phyloP scores from a whole-genome alignment of 345 rosid species.

The Lepidium africanum region DNA sequence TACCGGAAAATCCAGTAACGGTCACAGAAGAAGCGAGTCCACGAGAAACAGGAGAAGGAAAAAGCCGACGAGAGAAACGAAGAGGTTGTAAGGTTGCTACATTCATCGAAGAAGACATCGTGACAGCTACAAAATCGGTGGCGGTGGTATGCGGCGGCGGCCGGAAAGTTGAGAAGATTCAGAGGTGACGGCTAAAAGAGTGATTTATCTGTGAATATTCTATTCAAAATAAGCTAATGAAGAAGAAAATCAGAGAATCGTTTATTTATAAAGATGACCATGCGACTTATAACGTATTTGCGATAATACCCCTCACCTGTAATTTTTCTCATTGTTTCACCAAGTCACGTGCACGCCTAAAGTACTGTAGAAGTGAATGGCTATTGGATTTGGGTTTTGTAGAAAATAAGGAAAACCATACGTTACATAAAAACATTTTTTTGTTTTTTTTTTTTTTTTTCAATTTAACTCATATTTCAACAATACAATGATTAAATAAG shows the following conservation, averaged over 20 bases:
- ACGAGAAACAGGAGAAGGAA: slow-evolving; percentile 3
- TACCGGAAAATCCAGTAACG: slow-evolving; percentile 15
- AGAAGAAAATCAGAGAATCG: neutral
- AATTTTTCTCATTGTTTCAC: neutral
- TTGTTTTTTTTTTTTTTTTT: too few species aligned
- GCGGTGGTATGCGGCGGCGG: neutral
- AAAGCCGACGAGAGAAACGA: slow-evolving; percentile 22
- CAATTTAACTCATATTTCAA: too few species aligned
- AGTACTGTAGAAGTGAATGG: neutral
- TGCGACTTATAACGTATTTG: neutral
- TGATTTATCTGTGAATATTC: neutral
- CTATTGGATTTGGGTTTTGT: neutral
- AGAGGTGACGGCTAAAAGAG: slow-evolving; percentile 22
- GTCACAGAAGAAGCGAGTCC: slow-evolving; percentile 14
- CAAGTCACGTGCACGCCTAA: slow-evolving; percentile 7
- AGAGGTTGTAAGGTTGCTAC: slow-evolving; percentile 28
- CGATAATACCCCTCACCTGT: slow-evolving; percentile 18
- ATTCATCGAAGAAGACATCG: slow-evolving; percentile 18
- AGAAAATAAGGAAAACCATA: neutral
- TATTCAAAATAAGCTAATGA: neutral
- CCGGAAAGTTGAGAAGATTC: slow-evolving; percentile 12
- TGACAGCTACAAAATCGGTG: neutral
- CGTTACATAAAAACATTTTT: too few species aligned
- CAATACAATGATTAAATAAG: too few species aligned
- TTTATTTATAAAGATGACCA: slow-evolving; percentile 16